phyloP scores from a whole-genome alignment of 2,329 filamentous ascomycete genomes.

The Ophiostoma populinum region DNA sequence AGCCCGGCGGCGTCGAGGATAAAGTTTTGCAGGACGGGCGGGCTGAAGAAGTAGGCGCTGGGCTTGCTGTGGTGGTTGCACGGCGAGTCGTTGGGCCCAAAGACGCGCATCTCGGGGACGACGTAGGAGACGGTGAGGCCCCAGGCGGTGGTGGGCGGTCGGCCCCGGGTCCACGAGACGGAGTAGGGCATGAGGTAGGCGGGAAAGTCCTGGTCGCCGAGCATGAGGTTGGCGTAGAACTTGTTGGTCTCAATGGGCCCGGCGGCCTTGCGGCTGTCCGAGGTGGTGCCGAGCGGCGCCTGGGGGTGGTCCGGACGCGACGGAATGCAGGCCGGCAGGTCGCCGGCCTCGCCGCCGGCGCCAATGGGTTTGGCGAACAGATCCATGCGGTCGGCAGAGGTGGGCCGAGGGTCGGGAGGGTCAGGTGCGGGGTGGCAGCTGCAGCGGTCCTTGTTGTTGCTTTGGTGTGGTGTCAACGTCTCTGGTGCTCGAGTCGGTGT shows the following conservation, averaged over 20 bases:
- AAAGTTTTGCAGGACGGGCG: conserved; percentile 65
- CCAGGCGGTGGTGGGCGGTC: conserved; percentile 47
- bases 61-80: conserved; percentile 6
- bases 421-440: conserved; percentile 5
- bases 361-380: conserved; percentile 38
- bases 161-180: conserved; percentile 48
- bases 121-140: conserved; percentile 65
- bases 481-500: no score
- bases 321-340: conserved; percentile 27
- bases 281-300: conserved; percentile 13
- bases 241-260: conserved; percentile 56
- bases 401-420: neutral
- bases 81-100: conserved; percentile 33
- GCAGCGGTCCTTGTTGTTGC: no score
- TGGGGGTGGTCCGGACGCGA: conserved; percentile 40
- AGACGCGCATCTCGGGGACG: conserved; percentile 48
- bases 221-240: conserved; percentile 66
- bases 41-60: conserved; percentile 55
- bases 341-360: conserved; percentile 25
- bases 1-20: conserved; percentile 67
- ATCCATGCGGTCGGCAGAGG: conserved; percentile 17
- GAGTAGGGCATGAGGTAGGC: conserved; percentile 64
- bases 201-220: conserved; percentile 51
- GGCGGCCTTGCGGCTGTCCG: neutral
- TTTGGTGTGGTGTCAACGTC: no score